Evolutionary conservation across 106 monocot species (phyloP).

Genomic region (Triglochin maritima): DNA sequence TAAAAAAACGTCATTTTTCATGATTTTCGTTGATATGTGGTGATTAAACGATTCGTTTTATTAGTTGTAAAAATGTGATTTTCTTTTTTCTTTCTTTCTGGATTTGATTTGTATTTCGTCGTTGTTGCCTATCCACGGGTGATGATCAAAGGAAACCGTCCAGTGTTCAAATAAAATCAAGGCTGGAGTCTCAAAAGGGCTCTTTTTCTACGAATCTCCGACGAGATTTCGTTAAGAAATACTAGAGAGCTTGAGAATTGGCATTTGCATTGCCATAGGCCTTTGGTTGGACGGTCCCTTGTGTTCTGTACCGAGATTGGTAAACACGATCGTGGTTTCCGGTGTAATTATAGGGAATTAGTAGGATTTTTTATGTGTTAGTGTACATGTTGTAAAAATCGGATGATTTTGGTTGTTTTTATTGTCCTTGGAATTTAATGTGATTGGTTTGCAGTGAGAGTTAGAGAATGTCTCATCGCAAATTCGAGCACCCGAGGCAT

Average conservation of each 20-base stretch:
- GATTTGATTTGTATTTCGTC: too few species aligned
- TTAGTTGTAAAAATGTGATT: too few species aligned
- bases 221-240: constrained; percentile 25
- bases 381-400: background rate
- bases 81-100: too few species aligned
- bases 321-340: background rate
- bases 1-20: too few species aligned
- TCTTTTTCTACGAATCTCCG: constrained; percentile 19
- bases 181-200: constrained; percentile 65
- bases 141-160: too few species aligned
- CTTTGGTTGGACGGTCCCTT: constrained; percentile 53
- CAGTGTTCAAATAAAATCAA: constrained; percentile 19
- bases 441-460: background rate
- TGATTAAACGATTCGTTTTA: too few species aligned
- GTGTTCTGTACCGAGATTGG: background rate
- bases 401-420: background rate
- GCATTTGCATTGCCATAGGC: constrained; percentile 56
- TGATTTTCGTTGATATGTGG: too few species aligned
- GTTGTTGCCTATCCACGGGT: too few species aligned
- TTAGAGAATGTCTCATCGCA: constrained; percentile 59
- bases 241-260: constrained; percentile 68
- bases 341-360: background rate
- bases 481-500: constrained; percentile 77
- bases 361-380: background rate
- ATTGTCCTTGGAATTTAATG: background rate